phyloP scores from a whole-genome alignment of 768 basidiomycete species.

The Tylopilus plumbeoviolaceoides region DNA sequence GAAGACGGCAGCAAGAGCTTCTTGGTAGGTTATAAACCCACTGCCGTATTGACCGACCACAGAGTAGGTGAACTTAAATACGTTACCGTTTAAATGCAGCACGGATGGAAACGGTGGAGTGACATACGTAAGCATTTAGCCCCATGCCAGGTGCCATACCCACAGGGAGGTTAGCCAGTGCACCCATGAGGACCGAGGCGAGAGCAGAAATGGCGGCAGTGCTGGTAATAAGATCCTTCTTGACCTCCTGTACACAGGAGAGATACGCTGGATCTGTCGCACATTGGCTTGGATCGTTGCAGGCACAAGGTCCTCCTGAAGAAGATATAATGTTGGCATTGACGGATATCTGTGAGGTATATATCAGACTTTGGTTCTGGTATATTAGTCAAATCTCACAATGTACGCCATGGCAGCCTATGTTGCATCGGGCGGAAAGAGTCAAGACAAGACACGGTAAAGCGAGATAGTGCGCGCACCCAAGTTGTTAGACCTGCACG shows the following conservation, averaged over 20 bases:
- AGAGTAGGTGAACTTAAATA: constrained; percentile 75
- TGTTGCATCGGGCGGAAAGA: neutral
- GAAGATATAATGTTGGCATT: constrained; percentile 77
- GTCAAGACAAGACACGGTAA: constrained; percentile 6
- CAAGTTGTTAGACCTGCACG: constrained; percentile 80
- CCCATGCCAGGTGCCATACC: constrained; percentile 86
- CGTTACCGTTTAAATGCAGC: neutral
- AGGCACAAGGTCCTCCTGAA: constrained; percentile 80
- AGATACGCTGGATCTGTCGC: constrained; percentile 47
- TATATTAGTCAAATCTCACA: constrained; percentile 35
- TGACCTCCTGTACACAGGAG: constrained; percentile 56
- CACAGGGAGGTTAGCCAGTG: constrained; percentile 84
- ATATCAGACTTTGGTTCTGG: neutral
- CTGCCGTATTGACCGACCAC: constrained; percentile 83
- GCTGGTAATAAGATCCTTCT: constrained; percentile 75
- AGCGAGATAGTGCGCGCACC: constrained; percentile 40
- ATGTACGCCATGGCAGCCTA: constrained; percentile 85
- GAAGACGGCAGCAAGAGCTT: constrained; percentile 83
- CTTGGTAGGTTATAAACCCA: constrained; percentile 63
- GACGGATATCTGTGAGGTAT: constrained; percentile 61
- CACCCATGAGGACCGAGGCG: constrained; percentile 77
- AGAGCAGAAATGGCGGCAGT: constrained; percentile 77
- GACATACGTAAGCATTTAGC: constrained; percentile 71
- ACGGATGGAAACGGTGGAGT: neutral
- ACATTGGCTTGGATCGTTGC: constrained; percentile 55